A percentile compares a stretch with the other conserved stretches of the same genome.
Evolutionary conservation across 2,329 filamentous ascomycete genomes (phyloP).

Genomic region (Graphilbum fragrans): DNA sequence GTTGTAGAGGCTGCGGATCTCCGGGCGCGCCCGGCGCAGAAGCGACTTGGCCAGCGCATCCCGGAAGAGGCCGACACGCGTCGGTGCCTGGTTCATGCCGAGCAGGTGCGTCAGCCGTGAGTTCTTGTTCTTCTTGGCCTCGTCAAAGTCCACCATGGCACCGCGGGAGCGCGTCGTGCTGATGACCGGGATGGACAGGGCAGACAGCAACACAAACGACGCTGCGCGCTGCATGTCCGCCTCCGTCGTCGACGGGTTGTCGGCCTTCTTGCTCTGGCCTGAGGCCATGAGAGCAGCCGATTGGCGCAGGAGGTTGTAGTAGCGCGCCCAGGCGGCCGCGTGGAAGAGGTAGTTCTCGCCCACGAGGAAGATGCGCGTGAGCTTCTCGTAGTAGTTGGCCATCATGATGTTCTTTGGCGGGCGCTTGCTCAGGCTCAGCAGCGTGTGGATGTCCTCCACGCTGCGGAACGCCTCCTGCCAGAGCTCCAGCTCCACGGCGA

Average conservation of each 20-base stretch:
- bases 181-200: constrained; percentile 96
- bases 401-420: constrained; percentile 99
- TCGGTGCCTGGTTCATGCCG: constrained; percentile 82
- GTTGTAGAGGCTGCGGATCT: constrained; percentile 95
- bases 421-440: constrained; percentile 94
- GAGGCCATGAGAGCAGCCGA: constrained; percentile 72
- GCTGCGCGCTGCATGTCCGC: constrained; percentile 87
- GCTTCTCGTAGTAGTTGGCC: constrained; percentile 99
- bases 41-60: constrained; percentile 93
- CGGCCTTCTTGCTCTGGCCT: constrained; percentile 82
- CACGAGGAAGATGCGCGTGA: constrained; percentile 95
- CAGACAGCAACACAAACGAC: constrained; percentile 89
- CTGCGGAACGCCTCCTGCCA: constrained; percentile 99
- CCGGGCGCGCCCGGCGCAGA: constrained; percentile 79
- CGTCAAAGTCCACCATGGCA: constrained; percentile 91
- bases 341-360: constrained; percentile 99
- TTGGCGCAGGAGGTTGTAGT: constrained; percentile 91
- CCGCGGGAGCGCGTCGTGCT: constrained; percentile 94
- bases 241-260: constrained; percentile 83
- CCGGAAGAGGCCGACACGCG: constrained; percentile 83
- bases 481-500: constrained; percentile 91
- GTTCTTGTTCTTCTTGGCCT: constrained; percentile 98
- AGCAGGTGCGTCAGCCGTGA: constrained; percentile 90
- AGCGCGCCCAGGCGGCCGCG: constrained; percentile 91
- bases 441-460: constrained; percentile 96